These are phyloP conservation scores for Groenewaldozyma tartarivorans DNA, from an alignment of 805 yeast genomes.

Conservation along the genomic window DNA sequence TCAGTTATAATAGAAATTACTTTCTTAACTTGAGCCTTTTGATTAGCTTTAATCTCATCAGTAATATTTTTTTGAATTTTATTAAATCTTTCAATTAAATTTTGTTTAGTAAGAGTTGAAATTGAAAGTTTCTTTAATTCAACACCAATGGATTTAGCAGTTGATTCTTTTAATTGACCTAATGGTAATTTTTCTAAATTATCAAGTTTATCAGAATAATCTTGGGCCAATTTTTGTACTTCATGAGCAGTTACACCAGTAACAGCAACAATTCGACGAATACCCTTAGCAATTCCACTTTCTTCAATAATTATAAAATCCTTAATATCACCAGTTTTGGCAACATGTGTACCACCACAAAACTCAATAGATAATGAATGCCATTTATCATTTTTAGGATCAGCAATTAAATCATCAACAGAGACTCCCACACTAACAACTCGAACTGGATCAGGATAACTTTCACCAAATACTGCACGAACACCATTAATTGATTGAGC, in stretches of 20 bases:
- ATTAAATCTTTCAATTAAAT: constrained; percentile 62
- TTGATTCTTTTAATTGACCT: constrained; percentile 71
- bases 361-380: constrained; percentile 73
- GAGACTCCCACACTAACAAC: constrained; percentile 94
- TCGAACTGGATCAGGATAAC: constrained; percentile 97
- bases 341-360: constrained; percentile 99
- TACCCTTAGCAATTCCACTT: constrained; percentile 97
- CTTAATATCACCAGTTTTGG: constrained; percentile 85
- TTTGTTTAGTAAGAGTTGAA: constrained; percentile 70
- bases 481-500: constrained; percentile 77
- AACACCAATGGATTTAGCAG: constrained; percentile 75
- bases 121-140: constrained; percentile 72
- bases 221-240: constrained; percentile 76
- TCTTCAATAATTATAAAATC: constrained; percentile 87
- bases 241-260: constrained; percentile 86
- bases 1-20: constrained; percentile 67
- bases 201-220: constrained; percentile 53
- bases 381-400: constrained; percentile 74
- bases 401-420: constrained; percentile 65
- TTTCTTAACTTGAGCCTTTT: constrained; percentile 78
- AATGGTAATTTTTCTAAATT: constrained; percentile 55
- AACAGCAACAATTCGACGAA: constrained; percentile 95
- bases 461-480: constrained; percentile 98
- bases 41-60: constrained; percentile 79
- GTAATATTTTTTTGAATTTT: constrained; percentile 77